Evolutionary conservation across 371 early-diverging fungal species (phyloP).

Genomic region (Actinomortierella wolfii): DNA sequence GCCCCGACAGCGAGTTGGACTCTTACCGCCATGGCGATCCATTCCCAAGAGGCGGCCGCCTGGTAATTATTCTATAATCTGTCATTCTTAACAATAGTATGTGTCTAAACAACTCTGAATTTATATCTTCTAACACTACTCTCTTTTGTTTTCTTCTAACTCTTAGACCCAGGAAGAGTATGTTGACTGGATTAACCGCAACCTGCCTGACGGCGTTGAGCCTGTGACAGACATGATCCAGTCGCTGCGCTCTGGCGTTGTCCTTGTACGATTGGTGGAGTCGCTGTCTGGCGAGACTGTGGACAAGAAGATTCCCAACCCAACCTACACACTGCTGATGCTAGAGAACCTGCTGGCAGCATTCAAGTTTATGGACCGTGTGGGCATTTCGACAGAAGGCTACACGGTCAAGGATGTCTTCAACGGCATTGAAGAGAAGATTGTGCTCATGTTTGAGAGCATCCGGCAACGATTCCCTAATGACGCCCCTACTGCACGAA

Average conservation of each 20-base stretch:
- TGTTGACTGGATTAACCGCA: slow-evolving; percentile 62
- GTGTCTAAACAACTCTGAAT: too few species aligned
- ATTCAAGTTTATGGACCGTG: slow-evolving; percentile 63
- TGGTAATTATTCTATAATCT: slow-evolving; percentile 38
- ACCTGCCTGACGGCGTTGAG: slow-evolving; percentile 46
- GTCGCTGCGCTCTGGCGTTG: slow-evolving; percentile 57
- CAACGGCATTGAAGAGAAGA: slow-evolving; percentile 62
- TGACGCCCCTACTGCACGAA: slow-evolving; percentile 1
- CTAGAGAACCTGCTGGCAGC: slow-evolving; percentile 59
- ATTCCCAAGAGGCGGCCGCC: slow-evolving; percentile 3
- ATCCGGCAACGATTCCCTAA: slow-evolving; percentile 47
- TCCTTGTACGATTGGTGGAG: slow-evolving; percentile 58
- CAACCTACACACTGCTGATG: slow-evolving; percentile 48
- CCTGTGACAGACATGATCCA: slow-evolving; percentile 50
- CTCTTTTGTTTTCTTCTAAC: neutral
- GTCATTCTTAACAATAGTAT: too few species aligned
- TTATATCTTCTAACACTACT: too few species aligned
- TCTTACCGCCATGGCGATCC: slow-evolving; percentile 7
- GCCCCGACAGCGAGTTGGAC: slow-evolving; percentile 42
- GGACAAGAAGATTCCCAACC: slow-evolving; percentile 41
- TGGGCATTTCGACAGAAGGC: slow-evolving; percentile 56
- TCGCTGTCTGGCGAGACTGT: slow-evolving; percentile 55
- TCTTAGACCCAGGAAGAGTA: slow-evolving; percentile 53
- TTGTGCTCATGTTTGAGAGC: slow-evolving; percentile 57
- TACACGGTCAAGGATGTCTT: slow-evolving; percentile 63